A percentile compares a stretch with the other conserved stretches of the same genome.
phyloP scores from a whole-genome alignment of 2,329 filamentous ascomycete species.

The Cladosporium colombiae region DNA sequence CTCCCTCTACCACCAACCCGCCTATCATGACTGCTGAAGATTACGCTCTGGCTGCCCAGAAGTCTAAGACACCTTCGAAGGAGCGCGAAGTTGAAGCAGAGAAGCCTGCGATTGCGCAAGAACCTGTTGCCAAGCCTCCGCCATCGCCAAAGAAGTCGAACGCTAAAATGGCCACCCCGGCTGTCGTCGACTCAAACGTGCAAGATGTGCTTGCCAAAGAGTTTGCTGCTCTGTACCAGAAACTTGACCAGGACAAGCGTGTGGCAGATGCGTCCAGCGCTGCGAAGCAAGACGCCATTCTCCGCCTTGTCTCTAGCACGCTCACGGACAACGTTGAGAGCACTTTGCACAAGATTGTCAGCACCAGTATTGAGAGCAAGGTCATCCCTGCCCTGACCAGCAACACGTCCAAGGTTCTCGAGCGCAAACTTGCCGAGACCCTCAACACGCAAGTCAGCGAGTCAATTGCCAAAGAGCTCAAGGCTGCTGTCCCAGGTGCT shows the following conservation, averaged over 20 bases:
- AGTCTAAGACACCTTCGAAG: conserved; percentile 19
- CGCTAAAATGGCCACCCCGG: neutral
- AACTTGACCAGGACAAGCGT: conserved; percentile 69
- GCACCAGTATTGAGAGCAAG: conserved; percentile 70
- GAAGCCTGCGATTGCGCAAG: conserved; percentile 4
- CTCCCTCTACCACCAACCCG: conserved; percentile 31
- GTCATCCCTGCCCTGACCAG: conserved; percentile 75
- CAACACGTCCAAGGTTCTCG: conserved; percentile 66
- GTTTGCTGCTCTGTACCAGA: conserved; percentile 58
- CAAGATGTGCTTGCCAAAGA: conserved; percentile 44
- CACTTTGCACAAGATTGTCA: conserved; percentile 74
- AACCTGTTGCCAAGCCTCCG: neutral
- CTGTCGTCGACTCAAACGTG: conserved; percentile 13
- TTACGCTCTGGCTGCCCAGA: conserved; percentile 45
- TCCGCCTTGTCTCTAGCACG: conserved; percentile 68
- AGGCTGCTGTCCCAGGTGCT: conserved; percentile 66
- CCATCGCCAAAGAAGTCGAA: conserved; percentile 12
- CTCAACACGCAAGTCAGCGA: conserved; percentile 67
- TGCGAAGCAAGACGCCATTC: conserved; percentile 68
- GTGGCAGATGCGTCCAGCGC: conserved; percentile 62
- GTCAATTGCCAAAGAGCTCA: conserved; percentile 71
- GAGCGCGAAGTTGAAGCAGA: neutral
- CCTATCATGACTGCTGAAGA: conserved; percentile 40
- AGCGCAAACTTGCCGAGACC: conserved; percentile 69
- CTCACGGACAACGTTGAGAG: conserved; percentile 72